Evolutionary conservation across 345 rosid genomes (phyloP), one percentile per base, ranked within the genome.

Genomic region (Gossypium thurberi): DNA sequence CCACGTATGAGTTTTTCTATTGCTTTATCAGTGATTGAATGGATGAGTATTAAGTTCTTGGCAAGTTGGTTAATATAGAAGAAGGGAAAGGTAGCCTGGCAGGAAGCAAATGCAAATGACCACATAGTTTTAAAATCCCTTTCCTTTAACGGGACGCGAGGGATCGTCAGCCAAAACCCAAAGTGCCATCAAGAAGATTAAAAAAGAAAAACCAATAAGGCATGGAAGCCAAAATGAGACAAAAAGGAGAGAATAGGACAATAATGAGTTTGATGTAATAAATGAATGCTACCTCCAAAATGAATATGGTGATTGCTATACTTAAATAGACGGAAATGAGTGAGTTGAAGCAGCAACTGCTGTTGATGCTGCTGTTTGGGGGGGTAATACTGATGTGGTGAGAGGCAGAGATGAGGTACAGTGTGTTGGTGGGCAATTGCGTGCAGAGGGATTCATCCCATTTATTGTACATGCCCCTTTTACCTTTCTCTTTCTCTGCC

Each of bases 361-460:
- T 1, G 47, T 44, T 44, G 47, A 2, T 51, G 71, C 47, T 50
- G 47, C 47, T 44, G 47, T 44, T 8, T 8, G 9, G 68, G 0
- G 56, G 77, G 33, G 51, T 48, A 44, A 9, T 10, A 44, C 47
- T 44, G 47, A 44, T 7, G 11, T 44, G 10, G 40, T 33, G 7
- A 33, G 40, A 33, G 7, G 40, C 40, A 33, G 40, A 33, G 47
- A 0, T 44, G 47, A 7, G 47, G 47, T 9, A 1, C 2, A 66
- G 66, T 65, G 74, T 76, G 74, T 68, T 79, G 75, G 77, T 76
- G 63, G 13, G 75, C 76, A 40, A 63, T 74, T 80, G 83, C 83
- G 70, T 76, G 75, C 72, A 17, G 17, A 42, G 20, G 2, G 56
- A 46, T 56, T 73, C 74, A 17, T 68, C 73, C 68, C 82, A 69